A percentile compares a stretch with the other conserved stretches of the same genome.
phyloP scores from a whole-genome alignment of 2,329 filamentous ascomycete species.

The Aureobasidium namibiae region DNA sequence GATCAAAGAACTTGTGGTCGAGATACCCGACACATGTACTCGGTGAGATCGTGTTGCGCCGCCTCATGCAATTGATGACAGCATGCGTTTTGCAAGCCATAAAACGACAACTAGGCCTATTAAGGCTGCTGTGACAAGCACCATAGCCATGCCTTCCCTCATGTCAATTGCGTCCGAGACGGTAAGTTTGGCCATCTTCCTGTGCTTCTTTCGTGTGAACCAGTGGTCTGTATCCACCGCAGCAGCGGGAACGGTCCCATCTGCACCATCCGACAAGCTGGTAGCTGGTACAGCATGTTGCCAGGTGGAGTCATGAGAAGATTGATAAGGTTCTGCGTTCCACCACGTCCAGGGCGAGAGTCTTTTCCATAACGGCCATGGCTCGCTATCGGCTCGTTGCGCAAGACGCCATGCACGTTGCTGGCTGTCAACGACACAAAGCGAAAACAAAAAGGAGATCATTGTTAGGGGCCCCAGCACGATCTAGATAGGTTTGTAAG shows the following conservation, averaged over 20 bases:
- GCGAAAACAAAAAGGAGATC: constrained; percentile 56
- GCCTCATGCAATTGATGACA: not conserved
- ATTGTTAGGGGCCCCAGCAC: constrained; percentile 57
- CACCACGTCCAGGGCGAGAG: constrained; percentile 23
- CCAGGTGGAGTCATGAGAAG: constrained; percentile 25
- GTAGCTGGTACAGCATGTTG: not conserved
- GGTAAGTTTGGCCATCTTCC: constrained; percentile 7
- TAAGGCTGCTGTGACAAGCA: not conserved
- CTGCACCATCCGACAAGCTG: not conserved
- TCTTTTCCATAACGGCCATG: constrained; percentile 26
- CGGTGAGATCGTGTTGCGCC: not conserved
- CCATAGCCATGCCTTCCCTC: not conserved
- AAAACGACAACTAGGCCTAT: not conserved
- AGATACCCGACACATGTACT: not conserved
- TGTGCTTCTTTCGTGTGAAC: constrained; percentile 8
- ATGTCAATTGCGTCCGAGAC: constrained; percentile 1
- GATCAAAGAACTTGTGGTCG: not conserved
- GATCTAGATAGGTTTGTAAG: constrained; percentile 18
- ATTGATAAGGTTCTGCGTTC: constrained; percentile 38
- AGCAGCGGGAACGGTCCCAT: constrained; percentile 2
- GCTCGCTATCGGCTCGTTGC: constrained; percentile 28
- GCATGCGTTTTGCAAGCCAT: not conserved
- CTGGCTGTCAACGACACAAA: constrained; percentile 53
- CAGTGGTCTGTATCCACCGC: not conserved
- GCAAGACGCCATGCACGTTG: constrained; percentile 42